These are phyloP conservation scores for Coniella vitis DNA, from an alignment of 2,329 filamentous ascomycete species.

Conservation along the genomic window DNA sequence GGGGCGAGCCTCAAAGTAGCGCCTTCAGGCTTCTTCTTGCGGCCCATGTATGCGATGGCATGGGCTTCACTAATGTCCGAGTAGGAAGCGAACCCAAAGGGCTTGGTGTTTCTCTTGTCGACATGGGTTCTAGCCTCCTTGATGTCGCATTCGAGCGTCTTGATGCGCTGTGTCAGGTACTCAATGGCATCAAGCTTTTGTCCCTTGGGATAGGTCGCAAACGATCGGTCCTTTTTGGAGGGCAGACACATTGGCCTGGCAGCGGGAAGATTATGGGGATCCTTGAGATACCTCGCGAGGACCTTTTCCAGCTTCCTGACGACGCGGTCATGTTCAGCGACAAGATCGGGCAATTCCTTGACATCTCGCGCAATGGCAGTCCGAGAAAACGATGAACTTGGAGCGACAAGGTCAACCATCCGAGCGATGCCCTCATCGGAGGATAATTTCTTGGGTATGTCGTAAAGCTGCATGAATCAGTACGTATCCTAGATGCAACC, in stretches of 20 bases:
- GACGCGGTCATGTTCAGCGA: slow-evolving; percentile 72
- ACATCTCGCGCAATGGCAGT: slow-evolving; percentile 87
- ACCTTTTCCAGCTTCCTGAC: slow-evolving; percentile 79
- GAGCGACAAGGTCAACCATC: slow-evolving; percentile 73
- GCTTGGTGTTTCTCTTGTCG: slow-evolving; percentile 80
- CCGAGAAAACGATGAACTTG: slow-evolving; percentile 69
- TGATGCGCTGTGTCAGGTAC: slow-evolving; percentile 81
- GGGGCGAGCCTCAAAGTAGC: slow-evolving; percentile 74
- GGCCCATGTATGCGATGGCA: slow-evolving; percentile 72
- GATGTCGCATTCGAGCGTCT: slow-evolving; percentile 74
- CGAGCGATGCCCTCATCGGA: slow-evolving; percentile 83
- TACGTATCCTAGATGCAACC: slow-evolving; percentile 17
- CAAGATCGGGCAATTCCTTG: slow-evolving; percentile 78
- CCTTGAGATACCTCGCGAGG: slow-evolving; percentile 83
- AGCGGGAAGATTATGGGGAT: slow-evolving; percentile 72
- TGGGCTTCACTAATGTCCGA: slow-evolving; percentile 84
- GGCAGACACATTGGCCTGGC: slow-evolving; percentile 73
- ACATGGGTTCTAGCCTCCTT: slow-evolving; percentile 74
- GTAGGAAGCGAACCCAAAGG: slow-evolving; percentile 93
- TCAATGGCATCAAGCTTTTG: slow-evolving; percentile 91
- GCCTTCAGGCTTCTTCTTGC: slow-evolving; percentile 73
- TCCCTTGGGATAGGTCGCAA: slow-evolving; percentile 54
- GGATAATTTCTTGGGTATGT: slow-evolving; percentile 69
- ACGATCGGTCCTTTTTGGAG: slow-evolving; percentile 70
- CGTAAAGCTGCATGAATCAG: slow-evolving; percentile 63